Base-by-base conservation (phyloP, 306 rosid species). In the Quillaja saponaria region DNA sequence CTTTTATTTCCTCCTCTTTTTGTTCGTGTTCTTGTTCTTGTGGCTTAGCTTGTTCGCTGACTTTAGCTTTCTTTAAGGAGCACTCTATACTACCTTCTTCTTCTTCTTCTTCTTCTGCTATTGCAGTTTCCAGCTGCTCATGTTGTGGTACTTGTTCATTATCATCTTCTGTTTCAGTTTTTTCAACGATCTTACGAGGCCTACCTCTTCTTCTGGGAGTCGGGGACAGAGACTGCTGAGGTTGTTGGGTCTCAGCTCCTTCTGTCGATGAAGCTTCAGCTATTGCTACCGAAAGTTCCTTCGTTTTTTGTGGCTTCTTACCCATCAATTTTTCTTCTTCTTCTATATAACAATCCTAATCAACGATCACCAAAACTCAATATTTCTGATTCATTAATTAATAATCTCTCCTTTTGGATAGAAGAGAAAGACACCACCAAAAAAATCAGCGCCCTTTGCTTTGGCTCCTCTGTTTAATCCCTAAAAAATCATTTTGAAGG, bases 171-270 rank as follows among this genome's bases (percentile, higher is more conserved):
- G 38, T 57, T 42, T 59, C 82, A 58, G 61, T 37, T 61, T 76
- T 77, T 28, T 68, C 85, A 37, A 67, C 13, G 13, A 82, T 57
- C 81, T 90, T 90, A 31, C 97, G 91, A 71, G 97, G 97, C 58
- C 95, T 79, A 0, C 97, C 97, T 78, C 97, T 77, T 76, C 87
- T 90, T 66, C 97, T 82, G 10, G 86, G 87, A 18, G 69, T 76
- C 70, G 58, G 81, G 55, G 71, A 59, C 34, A 66, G 81, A 0
- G 67, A 6, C 13, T 71, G 63, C 34, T 68, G 82, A 0, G 64
- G 72, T 14, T 63, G 80, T 34, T 53, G 53, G 3, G 51, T 44
- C 54, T 71, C 84, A 44, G 39, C 78, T 75, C 61, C 83, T 10
- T 73, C 83, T 10, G 73, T 60, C 33, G 87, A 76, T 60, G 92